Evolutionary conservation across 345 rosid genomes (phyloP).

Genomic region (Moricandia moricandioides): DNA sequence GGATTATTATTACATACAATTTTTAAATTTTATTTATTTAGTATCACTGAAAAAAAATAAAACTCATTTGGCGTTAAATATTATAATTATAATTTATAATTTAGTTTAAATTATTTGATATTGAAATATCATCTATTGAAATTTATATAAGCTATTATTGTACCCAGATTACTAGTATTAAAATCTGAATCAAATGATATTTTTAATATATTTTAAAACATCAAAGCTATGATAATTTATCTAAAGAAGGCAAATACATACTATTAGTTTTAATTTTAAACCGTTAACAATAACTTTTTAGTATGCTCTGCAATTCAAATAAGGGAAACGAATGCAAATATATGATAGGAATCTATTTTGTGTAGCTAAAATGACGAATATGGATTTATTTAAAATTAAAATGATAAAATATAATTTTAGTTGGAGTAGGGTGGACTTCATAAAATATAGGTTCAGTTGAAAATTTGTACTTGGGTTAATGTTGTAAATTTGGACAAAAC

Average conservation of each 20-base stretch:
- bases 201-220: too few relatives aligned
- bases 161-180: too few relatives aligned
- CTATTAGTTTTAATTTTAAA: too few relatives aligned
- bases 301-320: too few relatives aligned
- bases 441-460: background rate
- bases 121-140: background rate
- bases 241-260: too few relatives aligned
- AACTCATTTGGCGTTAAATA: background rate
- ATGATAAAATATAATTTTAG: background rate
- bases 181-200: too few relatives aligned
- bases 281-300: too few relatives aligned
- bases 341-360: too few relatives aligned
- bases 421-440: background rate
- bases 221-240: too few relatives aligned
- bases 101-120: background rate
- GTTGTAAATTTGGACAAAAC: background rate
- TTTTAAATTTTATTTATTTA: background rate
- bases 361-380: background rate
- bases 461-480: background rate
- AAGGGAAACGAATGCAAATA: too few relatives aligned
- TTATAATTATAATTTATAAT: background rate
- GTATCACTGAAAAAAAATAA: background rate
- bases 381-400: background rate
- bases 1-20: background rate
- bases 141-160: background rate